Evolutionary conservation across 306 rosid species (phyloP).

Genomic region (Acacia melanoxylon): DNA sequence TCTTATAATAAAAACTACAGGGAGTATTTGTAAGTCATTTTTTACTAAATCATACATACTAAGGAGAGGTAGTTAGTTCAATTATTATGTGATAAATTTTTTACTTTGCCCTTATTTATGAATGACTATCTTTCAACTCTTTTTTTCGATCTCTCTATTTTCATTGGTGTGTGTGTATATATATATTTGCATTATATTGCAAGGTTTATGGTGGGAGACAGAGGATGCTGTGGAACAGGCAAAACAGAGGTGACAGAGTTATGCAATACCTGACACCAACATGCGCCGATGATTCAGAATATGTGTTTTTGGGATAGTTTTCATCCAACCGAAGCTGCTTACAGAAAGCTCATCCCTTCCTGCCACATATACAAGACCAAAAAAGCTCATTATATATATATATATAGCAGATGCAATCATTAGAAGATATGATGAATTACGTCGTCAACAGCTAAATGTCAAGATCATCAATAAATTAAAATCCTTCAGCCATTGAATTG

Average conservation of each 20-base stretch:
- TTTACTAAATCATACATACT: no score
- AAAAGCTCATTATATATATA: no score
- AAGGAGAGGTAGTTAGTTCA: no score
- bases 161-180: no score
- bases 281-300: conserved; percentile 35
- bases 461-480: neutral
- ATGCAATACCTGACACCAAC: conserved; percentile 43
- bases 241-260: conserved; percentile 49
- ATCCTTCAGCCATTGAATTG: neutral
- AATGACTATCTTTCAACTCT: no score
- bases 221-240: conserved; percentile 78
- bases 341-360: conserved; percentile 39
- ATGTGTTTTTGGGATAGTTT: conserved; percentile 80
- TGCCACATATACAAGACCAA: no score
- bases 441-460: neutral
- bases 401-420: neutral
- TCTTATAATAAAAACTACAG: no score
- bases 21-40: no score
- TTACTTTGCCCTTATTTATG: no score
- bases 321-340: conserved; percentile 62
- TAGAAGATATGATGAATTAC: neutral
- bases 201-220: conserved; percentile 52
- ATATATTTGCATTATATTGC: neutral
- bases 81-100: no score
- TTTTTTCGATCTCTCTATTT: no score